Evolutionary conservation across 2,329 filamentous ascomycete species (phyloP), one percentile per base, ranked within the genome.

Genomic region (Polytolypa hystricis): DNA sequence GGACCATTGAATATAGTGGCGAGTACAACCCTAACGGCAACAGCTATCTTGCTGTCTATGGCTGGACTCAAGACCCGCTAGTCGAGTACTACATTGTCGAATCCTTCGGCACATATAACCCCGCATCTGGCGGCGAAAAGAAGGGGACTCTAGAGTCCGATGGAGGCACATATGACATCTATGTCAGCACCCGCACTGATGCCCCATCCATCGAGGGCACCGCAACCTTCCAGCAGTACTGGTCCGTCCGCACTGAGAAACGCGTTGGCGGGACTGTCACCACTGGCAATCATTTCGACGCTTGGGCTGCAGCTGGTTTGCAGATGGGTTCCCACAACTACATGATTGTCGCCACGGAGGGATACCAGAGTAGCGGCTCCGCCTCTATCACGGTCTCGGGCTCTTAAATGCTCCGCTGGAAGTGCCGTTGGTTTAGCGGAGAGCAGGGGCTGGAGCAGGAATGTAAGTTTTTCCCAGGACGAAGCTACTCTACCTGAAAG

Each of bases 61-160:
- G 72, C 30, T 77, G 73, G 70, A 71, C 67, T 1, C 57, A 51
- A 12, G 64, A 62, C 50, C 69, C 69, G 0, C 55, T 73, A n/a
- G 60, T 74, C 49, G 72, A 75, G 46, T 74, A 74, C 58, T 75
- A 75, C 57, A 67, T 76, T 40, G 61, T 74, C 44, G 72, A 76
- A 41, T 53, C 61, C 9, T 69, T 65, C 49, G 68, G 66, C 41
- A 62, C 61, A 28, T 66, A 71, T 48, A 61, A 68, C 30, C 67
- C 68, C 1, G 59, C 60, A 39, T 61, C 65, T 46, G 68, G 60
- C 12, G 62, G 61, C 43, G 64, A 58, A 1, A 56, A 58, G 42
- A 68, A 67, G 49, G 72, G 71, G 17, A 64, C 64, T 39, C 63
- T 76, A 42, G 65, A 58, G 14, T 57, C 55, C 14, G 71, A 73